These are phyloP conservation scores for Amanita polypyramis DNA, from an alignment of 768 basidiomycete genomes.

Conservation along the genomic window DNA sequence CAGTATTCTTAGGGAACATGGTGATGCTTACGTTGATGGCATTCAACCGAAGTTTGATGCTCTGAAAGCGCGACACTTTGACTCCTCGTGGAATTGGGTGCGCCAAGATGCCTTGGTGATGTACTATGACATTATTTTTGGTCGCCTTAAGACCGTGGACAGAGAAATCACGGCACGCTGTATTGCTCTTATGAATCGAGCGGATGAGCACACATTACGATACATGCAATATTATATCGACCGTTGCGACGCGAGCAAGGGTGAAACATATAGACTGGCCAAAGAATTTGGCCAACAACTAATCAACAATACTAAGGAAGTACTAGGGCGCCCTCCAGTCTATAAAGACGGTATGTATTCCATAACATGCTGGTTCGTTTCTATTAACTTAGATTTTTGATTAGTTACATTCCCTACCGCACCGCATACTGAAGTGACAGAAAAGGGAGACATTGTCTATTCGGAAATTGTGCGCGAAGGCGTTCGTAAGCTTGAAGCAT, in stretches of 20 bases:
- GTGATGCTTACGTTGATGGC: constrained; percentile 87
- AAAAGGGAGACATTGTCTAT: constrained; percentile 91
- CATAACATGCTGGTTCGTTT: not conserved
- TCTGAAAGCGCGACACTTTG: constrained; percentile 94
- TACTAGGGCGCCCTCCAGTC: constrained; percentile 71
- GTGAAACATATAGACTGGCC: constrained; percentile 89
- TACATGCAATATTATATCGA: constrained; percentile 98
- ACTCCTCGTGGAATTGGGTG: constrained; percentile 99
- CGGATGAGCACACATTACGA: constrained; percentile 80
- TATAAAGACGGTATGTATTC: constrained; percentile 85
- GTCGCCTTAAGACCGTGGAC: constrained; percentile 87
- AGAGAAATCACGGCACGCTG: constrained; percentile 96
- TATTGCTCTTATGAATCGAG: constrained; percentile 95
- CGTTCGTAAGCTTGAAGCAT: constrained; percentile 95
- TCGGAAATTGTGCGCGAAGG: constrained; percentile 92
- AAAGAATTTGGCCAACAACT: constrained; percentile 96
- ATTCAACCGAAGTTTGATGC: constrained; percentile 93
- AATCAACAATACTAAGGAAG: constrained; percentile 86
- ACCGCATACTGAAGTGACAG: constrained; percentile 87
- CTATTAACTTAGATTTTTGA: constrained; percentile 8
- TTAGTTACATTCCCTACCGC: constrained; percentile 97
- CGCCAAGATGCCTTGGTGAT: constrained; percentile 93
- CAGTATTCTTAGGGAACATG: constrained; percentile 83
- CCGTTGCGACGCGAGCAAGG: constrained; percentile 65
- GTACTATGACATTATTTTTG: constrained; percentile 98